Percentiles rank a stretch among this genome's conserved stretches.
phyloP scores from a whole-genome alignment of 768 basidiomycete genomes.

The Boletellus emodensis region DNA sequence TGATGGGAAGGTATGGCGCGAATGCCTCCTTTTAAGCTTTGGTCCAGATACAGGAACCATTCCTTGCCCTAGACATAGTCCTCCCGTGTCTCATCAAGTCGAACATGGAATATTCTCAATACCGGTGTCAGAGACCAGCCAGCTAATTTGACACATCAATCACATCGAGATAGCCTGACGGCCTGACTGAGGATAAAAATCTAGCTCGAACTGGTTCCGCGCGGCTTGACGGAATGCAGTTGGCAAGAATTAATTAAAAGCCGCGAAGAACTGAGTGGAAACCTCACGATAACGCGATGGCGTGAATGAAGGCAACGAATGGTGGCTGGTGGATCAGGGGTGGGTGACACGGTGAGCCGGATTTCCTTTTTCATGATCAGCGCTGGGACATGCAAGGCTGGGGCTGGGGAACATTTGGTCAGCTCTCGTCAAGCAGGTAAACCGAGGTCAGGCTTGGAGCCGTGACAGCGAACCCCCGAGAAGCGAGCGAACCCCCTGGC shows the following conservation, averaged over 20 bases:
- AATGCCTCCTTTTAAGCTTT: conserved; percentile 17
- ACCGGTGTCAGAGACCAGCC: conserved; percentile 12
- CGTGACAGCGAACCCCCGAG: not conserved
- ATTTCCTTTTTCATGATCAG: conserved; percentile 30
- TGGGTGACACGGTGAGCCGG: conserved; percentile 19
- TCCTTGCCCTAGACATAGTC: conserved; percentile 9
- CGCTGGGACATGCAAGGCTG: conserved; percentile 11
- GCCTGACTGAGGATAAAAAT: conserved; percentile 14
- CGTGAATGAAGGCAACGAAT: conserved; percentile 23
- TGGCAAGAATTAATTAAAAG: conserved; percentile 27
- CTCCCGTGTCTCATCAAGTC: conserved; percentile 7
- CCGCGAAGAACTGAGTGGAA: conserved; percentile 21
- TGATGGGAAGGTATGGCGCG: conserved; percentile 5
- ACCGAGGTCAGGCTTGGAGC: conserved; percentile 6
- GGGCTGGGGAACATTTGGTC: not conserved
- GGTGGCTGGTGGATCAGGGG: conserved; percentile 27
- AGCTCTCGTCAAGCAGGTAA: conserved; percentile 7
- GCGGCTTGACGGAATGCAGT: conserved; percentile 13
- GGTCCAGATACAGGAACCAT: conserved; percentile 5
- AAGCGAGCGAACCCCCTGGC: conserved; percentile 3
- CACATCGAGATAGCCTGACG: conserved; percentile 6
- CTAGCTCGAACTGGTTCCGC: conserved; percentile 6
- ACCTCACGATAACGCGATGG: conserved; percentile 31
- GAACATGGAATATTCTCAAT: conserved; percentile 6
- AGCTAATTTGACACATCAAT: conserved; percentile 15